Percentiles rank a stretch among this genome's conserved stretches.
Evolutionary conservation across 768 basidiomycete species (phyloP).

Genomic region (Podaxis sp.): DNA sequence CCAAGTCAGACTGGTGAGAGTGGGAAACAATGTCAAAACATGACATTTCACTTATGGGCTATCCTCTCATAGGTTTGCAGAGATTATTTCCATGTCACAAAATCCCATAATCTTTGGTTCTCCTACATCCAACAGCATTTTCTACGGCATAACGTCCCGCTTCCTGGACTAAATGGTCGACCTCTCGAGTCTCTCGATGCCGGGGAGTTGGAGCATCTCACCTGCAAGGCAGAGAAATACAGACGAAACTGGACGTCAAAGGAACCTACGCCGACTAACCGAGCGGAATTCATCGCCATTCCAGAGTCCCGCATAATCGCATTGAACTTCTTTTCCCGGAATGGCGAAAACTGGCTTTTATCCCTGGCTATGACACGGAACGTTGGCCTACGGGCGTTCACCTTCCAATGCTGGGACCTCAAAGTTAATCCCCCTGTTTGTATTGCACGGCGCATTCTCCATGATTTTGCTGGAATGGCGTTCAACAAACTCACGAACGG

Average conservation of each 20-base stretch:
- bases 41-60: not conserved
- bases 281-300: conserved; percentile 1
- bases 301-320: conserved; percentile 33
- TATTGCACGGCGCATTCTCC: conserved; percentile 35
- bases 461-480: conserved; percentile 36
- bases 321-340: conserved; percentile 42
- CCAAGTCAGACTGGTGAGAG: conserved; percentile 42
- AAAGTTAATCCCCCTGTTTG: conserved; percentile 26
- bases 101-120: conserved; percentile 47
- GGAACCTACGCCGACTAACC: conserved; percentile 26
- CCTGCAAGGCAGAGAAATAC: conserved; percentile 34
- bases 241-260: conserved; percentile 47
- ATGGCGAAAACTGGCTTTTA: conserved; percentile 40
- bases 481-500: conserved; percentile 37
- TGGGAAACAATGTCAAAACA: not conserved
- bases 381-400: conserved; percentile 23
- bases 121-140: conserved; percentile 37
- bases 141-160: conserved; percentile 38
- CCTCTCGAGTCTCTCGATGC: conserved; percentile 32
- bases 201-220: conserved; percentile 38
- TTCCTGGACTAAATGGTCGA: conserved; percentile 32
- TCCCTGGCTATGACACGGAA: conserved; percentile 30
- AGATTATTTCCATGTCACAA: conserved; percentile 35
- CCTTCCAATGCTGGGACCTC: conserved; percentile 59
- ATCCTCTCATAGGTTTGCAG: conserved; percentile 39